Base-by-base conservation (phyloP, 306 rosid species). In the Vachellia collinsii region DNA sequence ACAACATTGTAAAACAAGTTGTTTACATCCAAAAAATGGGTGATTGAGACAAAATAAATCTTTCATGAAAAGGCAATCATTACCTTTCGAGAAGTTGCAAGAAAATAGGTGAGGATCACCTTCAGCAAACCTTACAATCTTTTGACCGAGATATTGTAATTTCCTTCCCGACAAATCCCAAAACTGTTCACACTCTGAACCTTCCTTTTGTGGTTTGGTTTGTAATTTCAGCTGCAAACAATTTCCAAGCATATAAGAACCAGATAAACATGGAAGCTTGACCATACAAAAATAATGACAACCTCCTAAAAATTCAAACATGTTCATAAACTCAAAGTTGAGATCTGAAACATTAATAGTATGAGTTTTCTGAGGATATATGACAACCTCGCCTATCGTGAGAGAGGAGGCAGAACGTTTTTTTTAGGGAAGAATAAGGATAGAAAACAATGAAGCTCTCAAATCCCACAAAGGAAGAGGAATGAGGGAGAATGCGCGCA, bases 151-250 rank as follows among this genome's bases (percentile, higher is more conserved):
- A 82, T 89, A 87, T 82, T 93, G 98, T 3, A 88, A 72, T 84
- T 96, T 96, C 22, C 93, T 97, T 78, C 97, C 93, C 68, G 93
- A 88, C 74, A 93, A 80, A 5, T 85, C 96, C 99, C 99, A 93
- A 88, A 93, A 96, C 81, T 89, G 93, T 80, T 96, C 98, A 82
- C 94, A 82, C 85, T 96, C 99, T 11, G 87, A 38, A 63, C 97
- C 97, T 88, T 96, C 99, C 81, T 88, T 96, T 34, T 87, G 98
- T 70, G 93, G 69, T 88, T 82, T 96, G 75, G 94, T 76, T 80
- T 89, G 99, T 74, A 90, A 67, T 75, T 92, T 89, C 44, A 98
- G 99, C 99, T 96, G 98, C 88, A 84, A 78, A 78, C 70, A 83
- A 85, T 88, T 59, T 80, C 69, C 69, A 88, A 84, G 53, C 74